phyloP scores from a whole-genome alignment of 2,329 filamentous ascomycete species.

The Colletotrichum paranaense region DNA sequence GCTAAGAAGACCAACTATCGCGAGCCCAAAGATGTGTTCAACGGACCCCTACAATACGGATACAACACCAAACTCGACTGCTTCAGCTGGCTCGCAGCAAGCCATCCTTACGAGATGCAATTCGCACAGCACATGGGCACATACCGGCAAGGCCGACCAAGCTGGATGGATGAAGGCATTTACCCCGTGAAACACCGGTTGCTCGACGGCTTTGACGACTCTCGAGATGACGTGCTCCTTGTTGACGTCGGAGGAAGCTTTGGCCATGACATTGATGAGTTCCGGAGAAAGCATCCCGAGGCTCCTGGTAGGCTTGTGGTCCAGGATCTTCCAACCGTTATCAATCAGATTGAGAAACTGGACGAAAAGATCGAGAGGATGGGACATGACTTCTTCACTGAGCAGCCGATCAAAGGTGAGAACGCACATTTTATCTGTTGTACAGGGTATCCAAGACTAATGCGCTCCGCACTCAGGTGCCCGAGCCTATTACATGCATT shows the following conservation, averaged over 20 bases:
- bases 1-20: constrained; percentile 42
- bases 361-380: constrained; percentile 47
- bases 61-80: constrained; percentile 42
- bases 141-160: constrained; percentile 45
- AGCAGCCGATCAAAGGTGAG: constrained; percentile 55
- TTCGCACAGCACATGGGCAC: constrained; percentile 41
- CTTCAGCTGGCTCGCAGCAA: constrained; percentile 12
- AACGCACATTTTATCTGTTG: neutral
- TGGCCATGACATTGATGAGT: constrained; percentile 49
- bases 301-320: constrained; percentile 51
- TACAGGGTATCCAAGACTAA: neutral
- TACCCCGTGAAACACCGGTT: constrained; percentile 47
- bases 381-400: constrained; percentile 57
- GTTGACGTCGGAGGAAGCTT: constrained; percentile 50
- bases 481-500: constrained; percentile 40
- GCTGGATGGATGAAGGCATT: constrained; percentile 47
- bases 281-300: constrained; percentile 47
- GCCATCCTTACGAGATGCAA: constrained; percentile 4
- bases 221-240: constrained; percentile 39
- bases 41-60: constrained; percentile 46
- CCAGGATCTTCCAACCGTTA: constrained; percentile 58
- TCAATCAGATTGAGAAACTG: constrained; percentile 45
- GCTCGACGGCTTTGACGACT: constrained; percentile 41
- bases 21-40: constrained; percentile 42
- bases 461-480: neutral